These are phyloP conservation scores for Flagelloscypha sp. DNA, from an alignment of 768 basidiomycete species.

Conservation along the genomic window DNA sequence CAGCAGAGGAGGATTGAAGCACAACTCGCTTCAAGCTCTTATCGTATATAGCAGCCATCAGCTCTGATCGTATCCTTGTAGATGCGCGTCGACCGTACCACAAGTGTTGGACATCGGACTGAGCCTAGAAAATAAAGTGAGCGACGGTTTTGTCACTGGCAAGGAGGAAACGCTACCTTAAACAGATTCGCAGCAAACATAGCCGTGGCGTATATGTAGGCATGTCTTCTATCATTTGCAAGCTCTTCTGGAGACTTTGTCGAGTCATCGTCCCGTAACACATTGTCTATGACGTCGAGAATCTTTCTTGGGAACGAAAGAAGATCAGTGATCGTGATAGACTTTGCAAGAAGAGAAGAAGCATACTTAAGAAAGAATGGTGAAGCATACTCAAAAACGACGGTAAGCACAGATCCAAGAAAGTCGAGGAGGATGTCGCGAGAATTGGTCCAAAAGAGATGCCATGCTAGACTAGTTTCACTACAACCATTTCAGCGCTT, in stretches of 20 bases:
- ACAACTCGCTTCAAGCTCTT: constrained; percentile 46
- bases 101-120: constrained; percentile 31
- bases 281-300: constrained; percentile 27
- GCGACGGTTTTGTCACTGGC: background rate
- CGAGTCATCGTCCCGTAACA: constrained; percentile 28
- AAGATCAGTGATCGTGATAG: background rate
- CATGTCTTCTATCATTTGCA: too few relatives aligned
- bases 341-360: too few relatives aligned
- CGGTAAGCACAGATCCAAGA: constrained; percentile 30
- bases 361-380: constrained; percentile 43
- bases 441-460: constrained; percentile 37
- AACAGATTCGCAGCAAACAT: constrained; percentile 33
- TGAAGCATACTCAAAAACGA: constrained; percentile 39
- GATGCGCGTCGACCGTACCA: constrained; percentile 39
- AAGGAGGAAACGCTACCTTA: too few relatives aligned
- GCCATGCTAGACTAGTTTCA: constrained; percentile 31
- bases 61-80: constrained; percentile 35
- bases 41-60: constrained; percentile 46
- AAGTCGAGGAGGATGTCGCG: constrained; percentile 42
- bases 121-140: constrained; percentile 13
- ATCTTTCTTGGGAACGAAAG: constrained; percentile 15
- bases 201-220: constrained; percentile 41
- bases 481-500: constrained; percentile 13
- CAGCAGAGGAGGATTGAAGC: constrained; percentile 3
- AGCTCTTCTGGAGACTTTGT: too few relatives aligned